Evolutionary conservation across 2,329 filamentous ascomycete genomes (phyloP).

Genomic region (Aotearoamyces nothofagi): DNA sequence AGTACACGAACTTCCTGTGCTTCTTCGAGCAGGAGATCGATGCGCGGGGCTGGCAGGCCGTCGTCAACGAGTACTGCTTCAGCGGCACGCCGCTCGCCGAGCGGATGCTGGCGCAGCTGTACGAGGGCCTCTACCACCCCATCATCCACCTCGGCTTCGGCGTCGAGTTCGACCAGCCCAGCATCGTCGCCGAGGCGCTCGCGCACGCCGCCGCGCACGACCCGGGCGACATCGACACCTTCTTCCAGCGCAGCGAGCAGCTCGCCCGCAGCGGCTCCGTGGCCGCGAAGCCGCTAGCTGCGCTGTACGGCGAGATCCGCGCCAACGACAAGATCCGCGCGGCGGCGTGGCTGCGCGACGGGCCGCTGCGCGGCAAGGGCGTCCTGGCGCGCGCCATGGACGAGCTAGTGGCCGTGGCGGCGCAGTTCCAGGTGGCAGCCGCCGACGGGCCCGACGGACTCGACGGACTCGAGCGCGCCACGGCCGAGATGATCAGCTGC

Average conservation of each 20-base stretch:
- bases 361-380: constrained; percentile 53
- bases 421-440: constrained; percentile 39
- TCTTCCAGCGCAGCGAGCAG: constrained; percentile 31
- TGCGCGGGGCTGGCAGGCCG: constrained; percentile 40
- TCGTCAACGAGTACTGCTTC: constrained; percentile 55
- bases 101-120: constrained; percentile 54
- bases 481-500: constrained; percentile 57
- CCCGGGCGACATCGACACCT: constrained; percentile 39
- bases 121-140: constrained; percentile 59
- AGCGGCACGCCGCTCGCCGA: constrained; percentile 47
- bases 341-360: constrained; percentile 35
- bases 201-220: constrained; percentile 62
- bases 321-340: constrained; percentile 37
- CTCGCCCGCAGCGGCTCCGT: constrained; percentile 16
- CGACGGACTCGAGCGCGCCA: constrained; percentile 31
- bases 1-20: constrained; percentile 60
- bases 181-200: constrained; percentile 65
- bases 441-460: too few species aligned
- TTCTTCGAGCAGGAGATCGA: constrained; percentile 69
- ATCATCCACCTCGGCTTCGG: constrained; percentile 78
- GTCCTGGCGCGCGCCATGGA: constrained; percentile 46
- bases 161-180: constrained; percentile 68
- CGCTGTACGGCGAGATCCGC: constrained; percentile 45
- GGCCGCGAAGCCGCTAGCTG: constrained; percentile 30
- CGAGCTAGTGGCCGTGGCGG: constrained; percentile 46